Evolutionary conservation across 352 stramenopile species (phyloP), one percentile per base, ranked within the genome.

Genomic region (Aphanomyces astaci): DNA sequence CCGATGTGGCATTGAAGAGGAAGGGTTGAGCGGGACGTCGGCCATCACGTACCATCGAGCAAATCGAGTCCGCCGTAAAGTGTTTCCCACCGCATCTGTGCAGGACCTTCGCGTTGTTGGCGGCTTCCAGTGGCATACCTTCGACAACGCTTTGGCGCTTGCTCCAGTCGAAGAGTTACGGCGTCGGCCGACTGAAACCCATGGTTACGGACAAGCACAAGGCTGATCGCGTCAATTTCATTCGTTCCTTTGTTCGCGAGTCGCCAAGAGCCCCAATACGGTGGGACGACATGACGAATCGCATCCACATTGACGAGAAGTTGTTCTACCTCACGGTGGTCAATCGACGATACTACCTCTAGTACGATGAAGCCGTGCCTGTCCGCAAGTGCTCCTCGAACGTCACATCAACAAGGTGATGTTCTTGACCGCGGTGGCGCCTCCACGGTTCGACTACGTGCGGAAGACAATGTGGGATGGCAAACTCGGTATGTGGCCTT

Each of bases 191-290:
- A 32, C 24, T 59, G 51, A 59, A 59, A 31, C 51, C 51, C 4
- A 59, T 59, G 51, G 51, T 59, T 4, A 59, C 51, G 17, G 51
- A 59, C 51, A 59, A 59, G 51, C 51, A 59, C 51, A 59, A 59
- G 51, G 51, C 15, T 25, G 15, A 59, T n/a, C 51, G 51, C 19
- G 51, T 59, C 9, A 25, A 32, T 13, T 59, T 59, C 7, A 25
- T 59, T 59, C 51, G 25, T 13, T 59, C 25, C 7, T 59, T 59
- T 30, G 24, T 59, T 59, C 51, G 25, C 10, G 13, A 15, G 51
- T n/a, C 25, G 19, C 25, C 51, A 15, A 59, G 33, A 11, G 25
- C 15, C 51, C 24, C 4, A n/a, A 59, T 59, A 25, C 51, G n/a
- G 17, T 59, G 51, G 51, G 51, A 59, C 17, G 51, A 4, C 24